Conservation (phyloP, 1,284 basidiomycete species). For the Ceratobasidium sp. region DNA sequence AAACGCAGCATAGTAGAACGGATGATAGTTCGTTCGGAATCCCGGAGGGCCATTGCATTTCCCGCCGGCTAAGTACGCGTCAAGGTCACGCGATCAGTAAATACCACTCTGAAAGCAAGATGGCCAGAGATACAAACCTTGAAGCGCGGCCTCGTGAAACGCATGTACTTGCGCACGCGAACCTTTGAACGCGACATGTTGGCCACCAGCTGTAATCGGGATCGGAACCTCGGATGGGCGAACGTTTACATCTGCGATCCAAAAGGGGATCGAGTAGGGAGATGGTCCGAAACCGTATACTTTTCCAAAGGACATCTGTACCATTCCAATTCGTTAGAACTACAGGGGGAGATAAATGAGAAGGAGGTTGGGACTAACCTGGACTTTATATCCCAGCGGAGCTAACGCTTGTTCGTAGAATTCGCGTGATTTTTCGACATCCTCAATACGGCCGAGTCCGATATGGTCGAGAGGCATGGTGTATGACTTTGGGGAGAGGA, state of each 20-base stretch:
- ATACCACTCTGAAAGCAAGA: background rate
- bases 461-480: constrained; percentile 37
- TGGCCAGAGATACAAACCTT: background rate
- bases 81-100: background rate
- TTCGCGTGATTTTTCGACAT: background rate
- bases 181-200: constrained; percentile 33
- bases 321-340: background rate
- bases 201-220: background rate
- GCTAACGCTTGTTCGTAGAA: constrained; percentile 38
- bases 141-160: constrained; percentile 33
- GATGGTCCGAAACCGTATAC: constrained; percentile 22
- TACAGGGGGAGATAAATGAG: background rate
- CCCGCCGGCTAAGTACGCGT: constrained; percentile 25
- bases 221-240: background rate
- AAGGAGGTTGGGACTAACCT: constrained; percentile 7
- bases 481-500: background rate
- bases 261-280: constrained; percentile 23
- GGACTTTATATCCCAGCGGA: constrained; percentile 38
- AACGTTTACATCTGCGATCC: constrained; percentile 1
- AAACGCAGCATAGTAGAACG: constrained; percentile 34
- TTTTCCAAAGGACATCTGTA: background rate
- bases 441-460: background rate
- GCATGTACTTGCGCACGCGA: constrained; percentile 40
- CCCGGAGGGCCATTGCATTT: constrained; percentile 39
- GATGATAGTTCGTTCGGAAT: constrained; percentile 22